phyloP scores from a whole-genome alignment of 2,329 filamentous ascomycete species.

The Colletotrichum sojae region DNA sequence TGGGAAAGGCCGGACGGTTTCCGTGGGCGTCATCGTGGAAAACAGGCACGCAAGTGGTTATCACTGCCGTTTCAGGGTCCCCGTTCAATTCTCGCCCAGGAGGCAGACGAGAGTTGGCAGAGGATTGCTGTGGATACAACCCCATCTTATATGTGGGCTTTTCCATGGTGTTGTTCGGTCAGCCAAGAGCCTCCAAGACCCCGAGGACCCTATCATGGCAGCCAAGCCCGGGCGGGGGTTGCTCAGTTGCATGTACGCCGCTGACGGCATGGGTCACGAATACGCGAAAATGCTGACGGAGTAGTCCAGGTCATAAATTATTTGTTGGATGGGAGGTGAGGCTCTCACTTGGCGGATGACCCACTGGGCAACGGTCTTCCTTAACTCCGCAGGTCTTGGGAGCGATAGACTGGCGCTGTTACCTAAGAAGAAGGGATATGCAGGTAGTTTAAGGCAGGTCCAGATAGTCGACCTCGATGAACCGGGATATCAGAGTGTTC shows the following conservation, averaged over 20 bases:
- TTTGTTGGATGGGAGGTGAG: neutral
- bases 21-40: neutral
- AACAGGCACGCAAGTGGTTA: slow-evolving; percentile 1
- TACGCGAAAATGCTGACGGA: neutral
- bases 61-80: neutral
- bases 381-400: too few species aligned
- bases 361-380: too few species aligned
- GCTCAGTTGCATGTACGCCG: slow-evolving; percentile 1
- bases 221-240: neutral
- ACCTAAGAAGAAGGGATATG: neutral
- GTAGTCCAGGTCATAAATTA: neutral
- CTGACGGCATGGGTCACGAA: slow-evolving; percentile 12
- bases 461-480: neutral
- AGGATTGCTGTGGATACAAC: slow-evolving; percentile 14
- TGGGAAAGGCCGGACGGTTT: neutral
- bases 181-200: slow-evolving; percentile 22
- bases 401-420: too few species aligned
- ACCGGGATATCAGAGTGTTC: neutral
- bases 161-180: slow-evolving; percentile 13
- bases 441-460: neutral
- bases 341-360: too few species aligned
- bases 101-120: slow-evolving; percentile 30
- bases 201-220: neutral
- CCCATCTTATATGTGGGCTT: neutral
- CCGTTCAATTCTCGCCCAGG: slow-evolving; percentile 29